phyloP scores from a whole-genome alignment of 1,284 basidiomycete species.

The Uromyces viciae-fabae region DNA sequence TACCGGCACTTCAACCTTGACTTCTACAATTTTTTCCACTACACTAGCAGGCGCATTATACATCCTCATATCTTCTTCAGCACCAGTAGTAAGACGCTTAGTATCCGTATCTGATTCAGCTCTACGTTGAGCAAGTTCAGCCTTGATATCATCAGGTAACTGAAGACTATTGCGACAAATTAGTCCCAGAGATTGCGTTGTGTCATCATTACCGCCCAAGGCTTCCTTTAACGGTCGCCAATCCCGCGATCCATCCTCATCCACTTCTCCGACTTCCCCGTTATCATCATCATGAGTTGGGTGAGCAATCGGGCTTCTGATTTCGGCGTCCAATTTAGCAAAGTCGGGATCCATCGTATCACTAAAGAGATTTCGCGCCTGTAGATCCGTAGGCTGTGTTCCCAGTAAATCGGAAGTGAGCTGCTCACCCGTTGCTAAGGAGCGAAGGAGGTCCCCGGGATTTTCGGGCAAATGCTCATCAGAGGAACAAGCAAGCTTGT shows the following conservation, averaged over 20 bases:
- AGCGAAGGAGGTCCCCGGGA: neutral
- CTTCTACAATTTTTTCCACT: conserved; percentile 47
- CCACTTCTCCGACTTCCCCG: neutral
- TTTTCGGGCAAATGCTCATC: conserved; percentile 6
- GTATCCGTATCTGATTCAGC: neutral
- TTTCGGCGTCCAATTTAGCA: conserved; percentile 4
- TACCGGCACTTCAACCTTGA: conserved; percentile 45
- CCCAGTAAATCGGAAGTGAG: neutral
- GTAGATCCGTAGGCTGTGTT: neutral
- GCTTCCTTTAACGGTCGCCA: conserved; percentile 37
- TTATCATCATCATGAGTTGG: conserved; percentile 19
- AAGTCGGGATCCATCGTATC: conserved; percentile 36
- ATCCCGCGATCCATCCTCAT: conserved; percentile 18
- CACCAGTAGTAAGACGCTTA: neutral
- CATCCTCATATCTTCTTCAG: conserved; percentile 20
- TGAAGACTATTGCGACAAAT: neutral
- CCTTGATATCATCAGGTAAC: conserved; percentile 17
- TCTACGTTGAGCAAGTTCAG: neutral
- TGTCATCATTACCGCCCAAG: conserved; percentile 9
- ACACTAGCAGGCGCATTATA: neutral
- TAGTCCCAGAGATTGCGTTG: neutral
- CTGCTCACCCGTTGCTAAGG: neutral
- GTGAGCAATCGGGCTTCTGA: neutral
- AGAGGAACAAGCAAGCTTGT: conserved; percentile 29
- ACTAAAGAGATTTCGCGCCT: conserved; percentile 20